Conservation (phyloP, 305 asterid genomes). For the Fraxinus sp. region DNA sequence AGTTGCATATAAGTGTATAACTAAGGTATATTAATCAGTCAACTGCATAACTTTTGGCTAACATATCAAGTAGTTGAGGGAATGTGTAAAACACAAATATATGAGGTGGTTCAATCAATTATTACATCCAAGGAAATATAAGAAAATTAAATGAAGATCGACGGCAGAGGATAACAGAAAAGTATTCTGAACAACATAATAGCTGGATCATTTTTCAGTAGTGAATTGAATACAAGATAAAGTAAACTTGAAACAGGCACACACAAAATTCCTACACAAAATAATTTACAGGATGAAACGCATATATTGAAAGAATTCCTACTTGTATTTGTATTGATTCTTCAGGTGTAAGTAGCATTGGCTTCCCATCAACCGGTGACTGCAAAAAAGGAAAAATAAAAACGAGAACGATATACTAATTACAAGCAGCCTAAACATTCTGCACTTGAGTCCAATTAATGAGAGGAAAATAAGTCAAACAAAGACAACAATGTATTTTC, state of each 20-base stretch:
- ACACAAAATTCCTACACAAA: not conserved
- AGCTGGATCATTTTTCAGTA: not conserved
- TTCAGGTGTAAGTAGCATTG: conserved; percentile 97
- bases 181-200: not conserved
- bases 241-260: not conserved
- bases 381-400: conserved; percentile 40
- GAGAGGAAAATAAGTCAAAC: conserved; percentile 4
- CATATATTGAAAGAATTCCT: conserved; percentile 22
- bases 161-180: not conserved
- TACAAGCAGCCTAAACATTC: not conserved
- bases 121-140: not conserved
- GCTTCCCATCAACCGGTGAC: conserved; percentile 99
- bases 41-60: not conserved
- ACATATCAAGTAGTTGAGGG: not conserved
- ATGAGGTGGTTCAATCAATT: not conserved
- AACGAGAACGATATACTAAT: conserved; percentile 15
- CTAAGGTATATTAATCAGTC: not conserved
- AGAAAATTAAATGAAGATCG: not conserved
- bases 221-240: not conserved
- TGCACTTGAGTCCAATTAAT: conserved; percentile 13
- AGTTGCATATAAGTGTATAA: not conserved
- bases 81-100: not conserved
- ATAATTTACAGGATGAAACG: not conserved
- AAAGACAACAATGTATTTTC: not conserved
- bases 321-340: conserved; percentile 97